phyloP scores from a whole-genome alignment of 306 rosid species.

The Ziziphus jujuba region DNA sequence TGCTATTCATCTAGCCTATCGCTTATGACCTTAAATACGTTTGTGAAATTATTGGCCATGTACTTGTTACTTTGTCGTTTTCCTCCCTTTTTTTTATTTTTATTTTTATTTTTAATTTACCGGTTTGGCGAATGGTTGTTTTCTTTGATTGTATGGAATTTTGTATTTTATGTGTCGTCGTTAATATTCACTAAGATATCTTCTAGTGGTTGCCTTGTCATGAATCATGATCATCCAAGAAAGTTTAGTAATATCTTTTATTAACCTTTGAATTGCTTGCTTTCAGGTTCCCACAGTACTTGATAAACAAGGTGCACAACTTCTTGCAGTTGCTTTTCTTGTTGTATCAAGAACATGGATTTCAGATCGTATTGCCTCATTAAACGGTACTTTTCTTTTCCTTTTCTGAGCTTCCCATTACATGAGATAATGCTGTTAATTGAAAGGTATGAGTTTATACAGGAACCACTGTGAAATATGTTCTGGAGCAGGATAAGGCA shows the following conservation, averaged over 20 bases:
- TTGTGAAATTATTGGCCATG: too few species aligned
- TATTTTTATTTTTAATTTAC: too few species aligned
- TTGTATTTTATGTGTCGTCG: neutral
- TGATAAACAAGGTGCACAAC: conserved; percentile 95
- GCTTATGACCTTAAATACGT: too few species aligned
- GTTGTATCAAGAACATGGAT: conserved; percentile 95
- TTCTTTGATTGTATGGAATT: neutral
- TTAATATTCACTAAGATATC: neutral
- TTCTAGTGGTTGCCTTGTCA: neutral
- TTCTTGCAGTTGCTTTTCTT: conserved; percentile 90
- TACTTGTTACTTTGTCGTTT: neutral
- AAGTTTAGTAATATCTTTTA: neutral
- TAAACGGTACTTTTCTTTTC: conserved; percentile 58
- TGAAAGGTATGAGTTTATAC: conserved; percentile 36
- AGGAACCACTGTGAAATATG: conserved; percentile 89
- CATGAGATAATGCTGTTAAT: conserved; percentile 20
- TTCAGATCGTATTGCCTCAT: conserved; percentile 88
- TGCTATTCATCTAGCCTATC: too few species aligned
- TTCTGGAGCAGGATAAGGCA: conserved; percentile 84
- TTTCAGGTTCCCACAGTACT: conserved; percentile 80
- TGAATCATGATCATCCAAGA: neutral
- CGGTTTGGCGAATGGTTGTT: too few species aligned
- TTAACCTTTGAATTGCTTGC: conserved; percentile 13
- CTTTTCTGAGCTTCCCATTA: conserved; percentile 8
- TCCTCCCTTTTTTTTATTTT: too few species aligned